phyloP scores from a whole-genome alignment of 2,329 filamentous ascomycete genomes.

The Emergomyces africanus region DNA sequence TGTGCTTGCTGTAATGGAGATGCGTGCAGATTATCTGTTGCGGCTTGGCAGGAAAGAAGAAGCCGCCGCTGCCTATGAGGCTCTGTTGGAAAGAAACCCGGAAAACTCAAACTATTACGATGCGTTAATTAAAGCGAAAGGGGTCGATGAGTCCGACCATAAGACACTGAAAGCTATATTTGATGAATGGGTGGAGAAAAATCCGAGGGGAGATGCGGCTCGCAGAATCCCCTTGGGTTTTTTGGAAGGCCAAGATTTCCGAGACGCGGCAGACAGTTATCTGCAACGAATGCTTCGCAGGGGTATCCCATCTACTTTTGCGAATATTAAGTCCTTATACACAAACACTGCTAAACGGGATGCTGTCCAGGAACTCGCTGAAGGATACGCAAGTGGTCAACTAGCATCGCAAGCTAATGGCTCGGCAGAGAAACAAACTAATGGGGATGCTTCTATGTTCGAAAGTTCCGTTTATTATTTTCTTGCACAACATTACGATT shows the following conservation, averaged over 20 bases:
- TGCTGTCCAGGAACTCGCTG: slow-evolving; percentile 60
- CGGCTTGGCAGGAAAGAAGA: slow-evolving; percentile 66
- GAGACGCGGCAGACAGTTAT: slow-evolving; percentile 63
- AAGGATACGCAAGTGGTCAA: slow-evolving; percentile 59
- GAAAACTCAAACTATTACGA: slow-evolving; percentile 83
- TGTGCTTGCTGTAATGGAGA: slow-evolving; percentile 71
- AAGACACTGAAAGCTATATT: slow-evolving; percentile 62
- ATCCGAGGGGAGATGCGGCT: slow-evolving; percentile 71
- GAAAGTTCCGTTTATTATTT: slow-evolving; percentile 78
- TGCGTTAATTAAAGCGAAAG: slow-evolving; percentile 57
- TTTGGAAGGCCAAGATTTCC: slow-evolving; percentile 69
- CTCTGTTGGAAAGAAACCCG: slow-evolving; percentile 71
- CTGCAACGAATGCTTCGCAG: slow-evolving; percentile 75
- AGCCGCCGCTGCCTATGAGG: slow-evolving; percentile 67
- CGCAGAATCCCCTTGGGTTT: slow-evolving; percentile 83
- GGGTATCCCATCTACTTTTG: slow-evolving; percentile 90
- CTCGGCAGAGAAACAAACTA: slow-evolving; percentile 33
- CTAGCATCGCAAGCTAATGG: slow-evolving; percentile 35
- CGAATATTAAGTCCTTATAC: slow-evolving; percentile 92
- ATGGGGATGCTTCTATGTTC: slow-evolving; percentile 48
- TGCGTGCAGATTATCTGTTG: slow-evolving; percentile 70
- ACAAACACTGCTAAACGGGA: slow-evolving; percentile 62
- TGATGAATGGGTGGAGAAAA: slow-evolving; percentile 67
- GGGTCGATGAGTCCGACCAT: slow-evolving; percentile 47
- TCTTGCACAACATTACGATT: slow-evolving; percentile 94